Evolutionary conservation across 345 rosid genomes (phyloP).

Genomic region (Arabis hirsuta): DNA sequence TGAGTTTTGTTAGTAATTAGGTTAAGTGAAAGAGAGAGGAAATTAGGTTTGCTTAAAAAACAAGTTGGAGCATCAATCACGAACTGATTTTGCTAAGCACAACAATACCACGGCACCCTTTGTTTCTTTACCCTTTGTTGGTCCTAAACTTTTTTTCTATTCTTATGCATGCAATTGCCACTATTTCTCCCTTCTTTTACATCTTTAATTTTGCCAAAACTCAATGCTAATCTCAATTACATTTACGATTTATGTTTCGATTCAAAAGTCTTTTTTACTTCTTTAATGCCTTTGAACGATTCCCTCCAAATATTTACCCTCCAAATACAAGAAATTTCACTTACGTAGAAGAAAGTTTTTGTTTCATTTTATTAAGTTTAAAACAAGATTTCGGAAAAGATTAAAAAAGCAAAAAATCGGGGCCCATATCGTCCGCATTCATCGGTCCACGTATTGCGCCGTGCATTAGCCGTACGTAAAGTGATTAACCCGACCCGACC

Average conservation of each 20-base stretch:
- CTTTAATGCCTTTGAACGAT: not conserved
- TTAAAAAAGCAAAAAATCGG: not conserved
- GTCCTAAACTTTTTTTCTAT: slow-evolving; percentile 14
- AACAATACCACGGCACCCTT: slow-evolving; percentile 28
- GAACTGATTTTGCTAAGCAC: slow-evolving; percentile 24
- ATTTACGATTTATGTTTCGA: not conserved
- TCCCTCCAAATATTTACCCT: slow-evolving; percentile 27
- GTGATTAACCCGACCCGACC: slow-evolving; percentile 29
- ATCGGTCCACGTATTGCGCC: slow-evolving; percentile 58
- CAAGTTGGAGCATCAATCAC: slow-evolving; percentile 33
- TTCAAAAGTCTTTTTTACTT: not conserved
- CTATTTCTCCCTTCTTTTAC: not conserved
- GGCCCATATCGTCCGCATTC: slow-evolving; percentile 50
- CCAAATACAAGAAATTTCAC: slow-evolving; percentile 28
- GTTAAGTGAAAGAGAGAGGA: not conserved
- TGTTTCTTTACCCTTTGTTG: not conserved
- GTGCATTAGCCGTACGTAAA: slow-evolving; percentile 57
- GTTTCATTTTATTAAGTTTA: not conserved
- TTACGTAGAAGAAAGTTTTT: slow-evolving; percentile 21
- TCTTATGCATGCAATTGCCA: slow-evolving; percentile 23
- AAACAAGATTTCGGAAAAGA: not conserved
- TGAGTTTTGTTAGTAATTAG: not conserved
- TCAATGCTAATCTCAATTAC: not conserved
- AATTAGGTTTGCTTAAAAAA: slow-evolving; percentile 34
- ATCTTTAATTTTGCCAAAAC: slow-evolving; percentile 14